Conservation (phyloP, 768 basidiomycete species). For the Candolleomyces efflorescens region DNA sequence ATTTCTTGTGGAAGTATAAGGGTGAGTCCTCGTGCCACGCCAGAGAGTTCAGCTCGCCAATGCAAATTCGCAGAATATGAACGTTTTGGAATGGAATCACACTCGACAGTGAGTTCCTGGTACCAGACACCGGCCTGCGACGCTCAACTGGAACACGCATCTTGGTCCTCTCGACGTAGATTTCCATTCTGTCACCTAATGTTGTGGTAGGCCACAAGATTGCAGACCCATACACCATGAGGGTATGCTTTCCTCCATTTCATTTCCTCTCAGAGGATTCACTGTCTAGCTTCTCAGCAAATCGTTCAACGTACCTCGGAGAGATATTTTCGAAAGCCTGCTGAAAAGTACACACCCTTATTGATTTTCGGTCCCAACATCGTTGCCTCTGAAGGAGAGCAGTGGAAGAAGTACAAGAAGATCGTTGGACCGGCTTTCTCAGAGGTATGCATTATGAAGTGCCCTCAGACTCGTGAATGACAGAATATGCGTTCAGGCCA, state of each 20-base stretch:
- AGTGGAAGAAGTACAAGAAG: constrained; percentile 62
- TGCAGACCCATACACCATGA: not conserved
- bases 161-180: not conserved
- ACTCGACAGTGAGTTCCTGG: not conserved
- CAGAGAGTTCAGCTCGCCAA: not conserved
- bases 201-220: not conserved
- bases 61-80: not conserved
- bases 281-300: constrained; percentile 29
- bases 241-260: not conserved
- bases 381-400: constrained; percentile 52
- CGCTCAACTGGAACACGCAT: not conserved
- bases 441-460: constrained; percentile 32
- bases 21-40: not conserved
- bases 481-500: constrained; percentile 21
- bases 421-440: constrained; percentile 56
- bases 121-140: not conserved
- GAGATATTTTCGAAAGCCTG: constrained; percentile 54
- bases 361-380: constrained; percentile 53
- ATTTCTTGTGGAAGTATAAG: not conserved
- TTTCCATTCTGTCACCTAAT: not conserved
- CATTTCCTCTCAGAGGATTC: not conserved
- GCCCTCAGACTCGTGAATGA: not conserved
- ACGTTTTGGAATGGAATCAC: not conserved
- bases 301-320: no score
- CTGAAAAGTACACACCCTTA: constrained; percentile 36